Base-by-base conservation (phyloP, 768 basidiomycete species). In the Phylloporus rhodoxanthus region DNA sequence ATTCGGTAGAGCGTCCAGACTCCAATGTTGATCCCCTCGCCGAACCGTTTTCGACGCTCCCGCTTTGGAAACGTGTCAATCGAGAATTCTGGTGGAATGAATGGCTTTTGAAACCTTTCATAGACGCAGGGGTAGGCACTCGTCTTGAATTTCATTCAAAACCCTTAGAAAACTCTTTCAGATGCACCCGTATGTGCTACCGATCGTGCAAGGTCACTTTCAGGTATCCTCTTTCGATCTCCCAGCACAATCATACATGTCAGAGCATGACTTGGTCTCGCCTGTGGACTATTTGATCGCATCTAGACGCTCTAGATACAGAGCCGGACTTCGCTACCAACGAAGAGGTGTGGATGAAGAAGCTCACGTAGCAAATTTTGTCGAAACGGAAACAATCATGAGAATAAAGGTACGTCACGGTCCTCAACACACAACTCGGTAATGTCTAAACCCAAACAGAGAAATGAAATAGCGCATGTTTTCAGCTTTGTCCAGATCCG, bases 21-120 rank as follows among this genome's bases (percentile, higher is more conserved):
- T 71, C 66, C 41, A 73, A 73, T 28, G 67, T 76, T 13, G 76
- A 83, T 41, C 69, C 76, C 8, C 67, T 87, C 20, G 72, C 75
- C 11, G 93, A 96, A 64, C 90, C 91, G 0, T 75, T 80, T 52
- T 72, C 85, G 1, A 81, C 80, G 0, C 75, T 94, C 13, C 94
- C 96, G 0, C 75, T 97, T 4, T 97, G 95, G 93, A 78, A 92
- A 23, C 75, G 92, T 11, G 89, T 92, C 1, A 91, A 97, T 58
- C 77, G 78, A 41, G 84, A 87, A 37, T 98, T 91, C 65, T 98
- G 93, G 88, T 98, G 93, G 91, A 99, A 98, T 61, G 89, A 92
- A 59, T 83, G 82, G 76, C 75, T 98, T 50, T 76, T 80, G 23
- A 85, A 85, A 56, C 84, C 89, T 2, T 86, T 99, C 56, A 72